phyloP scores from a whole-genome alignment of 2,329 filamentous ascomycete genomes.

The Pseudocercospora musae region DNA sequence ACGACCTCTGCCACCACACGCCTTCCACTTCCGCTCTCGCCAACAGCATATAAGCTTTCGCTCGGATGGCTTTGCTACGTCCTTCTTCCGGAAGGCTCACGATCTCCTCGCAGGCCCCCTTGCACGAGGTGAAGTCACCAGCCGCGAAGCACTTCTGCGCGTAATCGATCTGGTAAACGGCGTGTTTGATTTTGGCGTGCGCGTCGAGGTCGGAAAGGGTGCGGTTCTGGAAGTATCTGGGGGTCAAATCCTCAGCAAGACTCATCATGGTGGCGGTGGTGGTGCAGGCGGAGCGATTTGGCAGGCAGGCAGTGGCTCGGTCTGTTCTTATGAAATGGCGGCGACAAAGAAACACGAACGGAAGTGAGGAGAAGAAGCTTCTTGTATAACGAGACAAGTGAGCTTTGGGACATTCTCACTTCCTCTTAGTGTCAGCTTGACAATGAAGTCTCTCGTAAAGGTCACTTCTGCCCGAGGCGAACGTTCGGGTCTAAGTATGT shows the following conservation, averaged over 20 bases:
- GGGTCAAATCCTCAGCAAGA: not conserved
- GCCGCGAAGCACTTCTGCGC: not conserved
- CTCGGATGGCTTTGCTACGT: conserved; percentile 1
- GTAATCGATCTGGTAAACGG: not conserved
- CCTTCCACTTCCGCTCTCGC: not conserved
- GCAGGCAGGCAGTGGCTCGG: not conserved
- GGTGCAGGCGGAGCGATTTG: not conserved
- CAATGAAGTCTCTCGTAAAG: not conserved
- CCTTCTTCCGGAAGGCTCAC: not conserved
- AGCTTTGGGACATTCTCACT: not conserved
- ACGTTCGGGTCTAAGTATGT: not conserved
- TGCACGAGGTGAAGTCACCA: not conserved
- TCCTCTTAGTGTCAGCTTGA: not conserved
- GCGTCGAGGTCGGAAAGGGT: not conserved
- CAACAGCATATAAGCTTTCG: conserved; percentile 7
- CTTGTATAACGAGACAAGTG: not conserved
- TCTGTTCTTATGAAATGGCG: not conserved
- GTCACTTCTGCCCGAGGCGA: not conserved
- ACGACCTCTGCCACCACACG: not conserved
- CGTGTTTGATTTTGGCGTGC: not conserved
- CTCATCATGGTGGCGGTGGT: not conserved
- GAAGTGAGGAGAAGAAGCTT: not conserved
- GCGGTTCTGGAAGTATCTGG: not conserved
- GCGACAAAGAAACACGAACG: not conserved
- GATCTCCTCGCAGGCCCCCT: not conserved